Conservation (phyloP, 768 basidiomycete genomes). For the Suillus placidus region DNA sequence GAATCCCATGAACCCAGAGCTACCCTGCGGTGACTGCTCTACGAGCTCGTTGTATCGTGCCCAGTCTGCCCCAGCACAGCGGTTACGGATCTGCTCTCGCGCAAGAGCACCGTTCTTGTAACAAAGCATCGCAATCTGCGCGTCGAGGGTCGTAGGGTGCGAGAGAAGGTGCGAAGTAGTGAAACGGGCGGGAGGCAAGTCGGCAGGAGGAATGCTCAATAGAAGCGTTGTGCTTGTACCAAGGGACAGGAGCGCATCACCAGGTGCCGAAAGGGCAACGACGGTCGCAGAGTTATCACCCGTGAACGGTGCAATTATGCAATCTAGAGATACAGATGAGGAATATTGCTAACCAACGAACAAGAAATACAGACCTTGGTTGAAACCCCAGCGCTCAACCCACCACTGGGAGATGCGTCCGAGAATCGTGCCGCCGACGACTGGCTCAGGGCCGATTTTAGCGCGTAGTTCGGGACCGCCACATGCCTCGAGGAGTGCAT, state of each 20-base stretch:
- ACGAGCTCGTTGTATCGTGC: conserved; percentile 68
- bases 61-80: conserved; percentile 66
- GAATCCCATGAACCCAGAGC: conserved; percentile 64
- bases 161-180: conserved; percentile 77
- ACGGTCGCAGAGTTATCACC: conserved; percentile 91
- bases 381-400: conserved; percentile 75
- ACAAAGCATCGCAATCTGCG: conserved; percentile 88
- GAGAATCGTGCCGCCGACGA: conserved; percentile 66
- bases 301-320: conserved; percentile 81
- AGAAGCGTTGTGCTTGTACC: conserved; percentile 90
- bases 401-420: conserved; percentile 73
- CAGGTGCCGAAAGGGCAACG: conserved; percentile 69
- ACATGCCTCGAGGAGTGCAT: conserved; percentile 62
- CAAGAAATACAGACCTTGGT: conserved; percentile 46
- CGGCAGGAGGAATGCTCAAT: conserved; percentile 70
- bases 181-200: conserved; percentile 65
- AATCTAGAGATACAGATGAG: conserved; percentile 46
- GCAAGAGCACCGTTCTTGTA: conserved; percentile 89
- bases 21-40: conserved; percentile 54
- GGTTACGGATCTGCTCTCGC: conserved; percentile 74
- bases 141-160: conserved; percentile 62
- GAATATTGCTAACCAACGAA: not conserved
- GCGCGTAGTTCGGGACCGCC: conserved; percentile 65
- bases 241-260: conserved; percentile 83
- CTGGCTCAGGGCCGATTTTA: conserved; percentile 79